phyloP scores from a whole-genome alignment of 352 stramenopile genomes.

The Globisporangium barbulae region DNA sequence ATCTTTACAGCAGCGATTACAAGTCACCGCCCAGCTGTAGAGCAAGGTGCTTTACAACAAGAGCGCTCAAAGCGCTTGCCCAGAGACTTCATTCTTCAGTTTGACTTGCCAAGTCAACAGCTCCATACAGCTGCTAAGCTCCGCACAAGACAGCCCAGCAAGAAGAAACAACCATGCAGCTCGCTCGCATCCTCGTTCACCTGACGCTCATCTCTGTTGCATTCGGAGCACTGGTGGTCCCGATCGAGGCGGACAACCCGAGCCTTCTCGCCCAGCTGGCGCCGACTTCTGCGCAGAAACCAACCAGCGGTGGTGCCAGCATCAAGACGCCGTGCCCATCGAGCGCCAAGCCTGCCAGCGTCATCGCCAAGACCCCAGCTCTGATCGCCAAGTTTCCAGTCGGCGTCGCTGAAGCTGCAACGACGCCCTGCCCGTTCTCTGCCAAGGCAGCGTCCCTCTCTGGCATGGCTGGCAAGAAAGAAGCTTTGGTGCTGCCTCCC shows the following conservation, averaged over 20 bases:
- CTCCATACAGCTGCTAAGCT: neutral
- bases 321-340: conserved; percentile 5
- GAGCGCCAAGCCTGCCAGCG: neutral
- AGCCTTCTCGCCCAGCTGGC: neutral
- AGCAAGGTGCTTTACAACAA: no score
- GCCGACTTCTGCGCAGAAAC: neutral
- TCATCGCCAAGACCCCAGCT: neutral
- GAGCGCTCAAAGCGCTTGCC: no score
- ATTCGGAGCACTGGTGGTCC: neutral
- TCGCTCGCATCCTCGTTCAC: conserved; percentile 4
- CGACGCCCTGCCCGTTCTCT: neutral
- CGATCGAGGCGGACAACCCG: neutral
- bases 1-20: no score
- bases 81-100: neutral
- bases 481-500: no score
- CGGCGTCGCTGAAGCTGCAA: neutral
- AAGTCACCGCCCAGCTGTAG: no score
- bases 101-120: neutral
- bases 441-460: no score
- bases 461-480: no score
- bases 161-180: neutral
- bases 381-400: neutral
- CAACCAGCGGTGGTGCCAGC: neutral
- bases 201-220: neutral
- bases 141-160: neutral